Evolutionary conservation across 257 asterid genomes (phyloP), one percentile per base, ranked within the genome.

Genomic region (Lavandula angustifolia): DNA sequence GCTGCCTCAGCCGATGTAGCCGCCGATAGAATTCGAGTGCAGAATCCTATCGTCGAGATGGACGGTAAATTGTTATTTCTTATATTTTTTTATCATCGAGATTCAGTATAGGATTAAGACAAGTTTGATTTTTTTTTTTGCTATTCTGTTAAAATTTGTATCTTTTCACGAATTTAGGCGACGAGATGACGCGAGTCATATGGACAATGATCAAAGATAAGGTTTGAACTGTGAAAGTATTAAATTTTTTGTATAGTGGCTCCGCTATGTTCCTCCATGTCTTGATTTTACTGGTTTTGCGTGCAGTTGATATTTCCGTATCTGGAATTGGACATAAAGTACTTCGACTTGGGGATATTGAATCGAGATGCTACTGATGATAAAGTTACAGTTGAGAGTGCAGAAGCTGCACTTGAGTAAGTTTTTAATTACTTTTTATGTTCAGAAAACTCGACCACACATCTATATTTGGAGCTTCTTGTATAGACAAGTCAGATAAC

Each of bases 31-130:
- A 69, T 91, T 67, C 83, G 66, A 61, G 96, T 91, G 33, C 82
- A 84, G 74, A 88, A 86, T 41, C 98, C 98, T 11, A 68, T 91
- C n/a, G 98, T 88, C 22, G 98, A 91, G 74, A 91, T 91, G 98
- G 98, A 91, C 67, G 98, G 98, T 91, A 75, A 12, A 27, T 57
- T 68, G 0, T 34, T 14, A 33, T 9, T 50, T 11, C 3, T 14
- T 11, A 9, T 17, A 4, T 7, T 32, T 14, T 13, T 17, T 51
- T n/a, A 13, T 3, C 6, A 44, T 7, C 11, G 9, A 7, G 60
- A 37, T 38, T 65, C 42, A 14, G 29, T 9, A 4, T 13, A 38
- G 60, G 27, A 40, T 13, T 11, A 12, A 2, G 12, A 10, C 13
- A 3, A 12, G 17, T 14, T 18, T 47, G 59, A n/a, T 8, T 54